Base-by-base conservation (phyloP, 441 rosid species). In the Corymbia citriodora region DNA sequence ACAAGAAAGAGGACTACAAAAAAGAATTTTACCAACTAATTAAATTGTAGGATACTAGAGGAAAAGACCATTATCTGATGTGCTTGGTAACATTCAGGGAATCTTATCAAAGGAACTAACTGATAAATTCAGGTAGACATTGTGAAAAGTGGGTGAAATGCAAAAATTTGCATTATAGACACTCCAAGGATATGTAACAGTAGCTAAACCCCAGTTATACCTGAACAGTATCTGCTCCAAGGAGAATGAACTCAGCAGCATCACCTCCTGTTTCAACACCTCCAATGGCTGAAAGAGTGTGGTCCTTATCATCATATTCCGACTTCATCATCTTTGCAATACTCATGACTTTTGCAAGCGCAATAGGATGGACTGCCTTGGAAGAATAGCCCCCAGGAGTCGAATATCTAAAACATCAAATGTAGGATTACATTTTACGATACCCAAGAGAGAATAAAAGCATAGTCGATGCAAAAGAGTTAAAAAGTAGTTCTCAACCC, bases 351-450 rank as follows among this genome's bases (percentile, higher is more conserved):
- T 97, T 97, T 1, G 93, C 99, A 9, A 97, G 97, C 33, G 99
- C 99, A 88, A 98, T 97, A 33, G 99, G 99, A 89, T 98, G 98
- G 90, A 97, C 99, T 27, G 99, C 99, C 93, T 96, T 98, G 59
- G 93, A 94, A 90, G 99, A 98, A 92, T 98, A 98, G 85, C 99
- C 98, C 55, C 99, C 99, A 52, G 99, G 99, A 91, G 99, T 97
- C n/a, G 99, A 97, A 92, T 97, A 97, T 89, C 99, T 98, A 92
- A 45, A 86, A 92, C 74, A 29, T 65, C 93, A 90, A 90, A 88
- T 89, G 65, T n/a, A 87, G 70, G 52, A 55, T 55, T 74, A 74
- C 17, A 74, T 74, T 40, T 74, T 21, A 74, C 9, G 89, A 70
- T 48, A 87, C 59, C 23, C 82, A 29, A 45, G 68, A 63, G 91